Evolutionary conservation across 2,329 filamentous ascomycete genomes (phyloP), one percentile per base, ranked within the genome.

Genomic region (Bisporella sp.): DNA sequence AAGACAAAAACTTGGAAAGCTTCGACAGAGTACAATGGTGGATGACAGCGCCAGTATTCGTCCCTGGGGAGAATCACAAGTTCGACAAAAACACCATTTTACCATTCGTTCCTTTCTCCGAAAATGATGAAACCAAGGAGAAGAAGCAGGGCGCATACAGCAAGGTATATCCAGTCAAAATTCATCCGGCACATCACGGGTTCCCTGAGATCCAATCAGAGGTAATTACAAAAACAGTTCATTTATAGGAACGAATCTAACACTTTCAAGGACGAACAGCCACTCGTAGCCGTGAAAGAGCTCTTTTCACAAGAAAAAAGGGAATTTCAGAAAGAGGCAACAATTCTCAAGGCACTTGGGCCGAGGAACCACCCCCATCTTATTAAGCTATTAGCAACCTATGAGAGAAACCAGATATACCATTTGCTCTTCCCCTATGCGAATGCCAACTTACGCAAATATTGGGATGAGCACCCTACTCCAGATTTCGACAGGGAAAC

Each of bases 351-450:
- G 28, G 37, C n/a, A 1, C 52, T 62, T 11, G 49, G 52, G 1
- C 31, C 21, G 4, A 54, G 54, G 12, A 39, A 48, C 2, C 57
- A 61, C 46, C 47, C 48, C 1, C 58, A 66, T 50, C 44, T 67
- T 1, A 59, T 66, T 28, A 56, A 59, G 13, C 59, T 67, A 2
- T 44, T 65, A 4, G 64, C 60, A 11, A 65, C 63, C 0, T 68
- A 58, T 42, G 49, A 54, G 29, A 45, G 54, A 6, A 37, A 55
- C 1, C 41, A 33, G 1, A 51, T 49, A n/a, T 63, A 56, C 43
- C 61, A 67, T 41, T 47, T 67, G 8, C 55, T 66, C 21, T 65
- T 67, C 35, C 64, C 62, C 1, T 63, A 54, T 9, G 64, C 64
- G 1, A 48, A 62, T 30, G 48, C 39, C 0, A 64, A 61, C 37